Conservation (phyloP, 306 rosid genomes). For the Alnus rubra region DNA sequence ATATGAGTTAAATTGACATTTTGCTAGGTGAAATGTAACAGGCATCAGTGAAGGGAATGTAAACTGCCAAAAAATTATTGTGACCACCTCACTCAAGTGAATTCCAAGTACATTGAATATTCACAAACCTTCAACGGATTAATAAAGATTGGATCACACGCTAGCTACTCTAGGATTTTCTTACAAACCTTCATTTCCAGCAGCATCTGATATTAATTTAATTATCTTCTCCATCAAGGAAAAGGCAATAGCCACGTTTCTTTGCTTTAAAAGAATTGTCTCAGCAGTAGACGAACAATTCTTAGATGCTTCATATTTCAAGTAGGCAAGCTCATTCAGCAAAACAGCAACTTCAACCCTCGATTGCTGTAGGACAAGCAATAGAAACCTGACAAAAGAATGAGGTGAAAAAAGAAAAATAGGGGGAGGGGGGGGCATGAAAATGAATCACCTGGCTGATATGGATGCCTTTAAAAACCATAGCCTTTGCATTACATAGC, state of each 20-base stretch:
- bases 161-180: slow-evolving; percentile 15
- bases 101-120: slow-evolving; percentile 2
- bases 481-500: slow-evolving; percentile 16
- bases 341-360: slow-evolving; percentile 95
- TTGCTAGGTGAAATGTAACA: background rate
- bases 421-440: slow-evolving; percentile 21
- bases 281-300: slow-evolving; percentile 55
- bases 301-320: slow-evolving; percentile 79
- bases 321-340: slow-evolving; percentile 82
- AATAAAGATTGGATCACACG: slow-evolving; percentile 8
- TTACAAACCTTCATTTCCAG: slow-evolving; percentile 65
- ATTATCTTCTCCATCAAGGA: slow-evolving; percentile 86
- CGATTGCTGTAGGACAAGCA: slow-evolving; percentile 91
- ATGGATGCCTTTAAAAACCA: slow-evolving; percentile 9
- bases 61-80: background rate
- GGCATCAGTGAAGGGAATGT: background rate
- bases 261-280: slow-evolving; percentile 57
- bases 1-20: background rate
- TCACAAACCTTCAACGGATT: background rate
- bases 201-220: slow-evolving; percentile 60
- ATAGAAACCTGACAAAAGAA: slow-evolving; percentile 62
- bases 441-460: slow-evolving; percentile 20
- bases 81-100: background rate
- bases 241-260: slow-evolving; percentile 71
- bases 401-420: background rate